Base-by-base conservation (phyloP, 192 early-diverging fungal species). In the Phlyctochytrium bullatum region DNA sequence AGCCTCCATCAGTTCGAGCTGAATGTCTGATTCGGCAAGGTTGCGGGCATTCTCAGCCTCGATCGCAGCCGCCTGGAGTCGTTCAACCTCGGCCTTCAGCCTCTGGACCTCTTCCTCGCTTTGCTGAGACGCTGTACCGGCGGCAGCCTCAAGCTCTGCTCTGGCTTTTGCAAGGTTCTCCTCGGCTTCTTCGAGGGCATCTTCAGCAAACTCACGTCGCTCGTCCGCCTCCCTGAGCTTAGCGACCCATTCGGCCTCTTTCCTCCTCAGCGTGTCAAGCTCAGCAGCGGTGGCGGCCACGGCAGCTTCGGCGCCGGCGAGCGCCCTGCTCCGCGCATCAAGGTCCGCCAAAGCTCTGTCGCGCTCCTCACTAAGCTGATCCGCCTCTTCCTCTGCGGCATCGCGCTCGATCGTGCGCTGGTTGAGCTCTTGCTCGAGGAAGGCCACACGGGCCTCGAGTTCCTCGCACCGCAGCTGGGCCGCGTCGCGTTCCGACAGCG, bases 291-390 rank as follows among this genome's bases (percentile, higher is more conserved):
- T 12, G 3, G 52, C 29, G 40, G 62, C 69, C 60, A 64, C 28
- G 27, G 62, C 69, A 29, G 24, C 31, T 36, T 71, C 69, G n/a
- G 69, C 69, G n/a, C 64, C 69, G 35, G 62, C 69, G 35, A 61
- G 69, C 36, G 62, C 69, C 36, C 64, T 69, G 12, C n/a, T 36
- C 2, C 69, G 61, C 1, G 23, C 4, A 20, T 20, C 27, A 25
- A 71, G 52, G 2, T 64, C 62, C 25, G 62, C 52, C 29, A 27
- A 61, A 2, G 29, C 36, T 34, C 33, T 52, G 30, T 1, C 27
- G 20, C 16, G 40, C 14, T 10, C 60, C 1, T 29, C 54, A 24
- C 4, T 4, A 4, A 54, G 20, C 23, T 34, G 32, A 28, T 56
- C 29, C 32, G 64, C 12, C 6, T 12, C 3, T 0, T 23, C 35